Base-by-base conservation (phyloP, 805 yeast species). In the Candida nanaspora region DNA sequence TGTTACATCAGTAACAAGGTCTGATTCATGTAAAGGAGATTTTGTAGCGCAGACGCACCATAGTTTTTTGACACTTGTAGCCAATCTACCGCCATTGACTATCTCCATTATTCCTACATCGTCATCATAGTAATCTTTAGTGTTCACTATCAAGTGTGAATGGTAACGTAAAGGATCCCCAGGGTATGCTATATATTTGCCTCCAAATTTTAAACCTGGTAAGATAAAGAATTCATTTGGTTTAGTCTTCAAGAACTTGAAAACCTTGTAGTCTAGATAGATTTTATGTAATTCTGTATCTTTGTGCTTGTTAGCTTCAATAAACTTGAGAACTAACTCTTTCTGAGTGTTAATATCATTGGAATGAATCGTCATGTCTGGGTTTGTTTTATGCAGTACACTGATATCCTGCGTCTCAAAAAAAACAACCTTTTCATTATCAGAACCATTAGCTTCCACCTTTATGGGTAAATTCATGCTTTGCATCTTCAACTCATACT, bases 91-190 rank as follows among this genome's bases (percentile, higher is more conserved):
- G n/a, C 94, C 86, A 29, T 82, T 80, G 0, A 87, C 78, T 14
- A 89, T 57, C 33, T 76, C 76, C 33, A 74, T 52, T 31, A 87
- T 52, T 2, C 74, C 74, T 20, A 83, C 69, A 45, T 74, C 72
- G 37, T 78, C 73, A 28, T 72, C 70, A 47, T 72, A 65, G 29
- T 59, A 62, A 16, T 68, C 65, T 21, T 68, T 48, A 0, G 79
- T 68, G 37, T 75, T 74, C 2, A 86, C 83, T 5, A 86, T 80
- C 47, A 80, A 68, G 59, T 91, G 96, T 2, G 97, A 84, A 61
- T 91, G 98, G 53, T 78, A 93, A 36, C 93, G 61, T 40, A 91
- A 65, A 7, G 98, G 95, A 56, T 91, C 98, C 1, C 97, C 98
- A 0, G 97, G 98, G 48, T 91, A 91, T 2, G 89, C 88, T 42